Percentiles rank a stretch among this genome's conserved stretches.
These are phyloP conservation scores for Stereocaulon alpinum DNA, from an alignment of 495 filamentous ascomycete species.

Conservation along the genomic window DNA sequence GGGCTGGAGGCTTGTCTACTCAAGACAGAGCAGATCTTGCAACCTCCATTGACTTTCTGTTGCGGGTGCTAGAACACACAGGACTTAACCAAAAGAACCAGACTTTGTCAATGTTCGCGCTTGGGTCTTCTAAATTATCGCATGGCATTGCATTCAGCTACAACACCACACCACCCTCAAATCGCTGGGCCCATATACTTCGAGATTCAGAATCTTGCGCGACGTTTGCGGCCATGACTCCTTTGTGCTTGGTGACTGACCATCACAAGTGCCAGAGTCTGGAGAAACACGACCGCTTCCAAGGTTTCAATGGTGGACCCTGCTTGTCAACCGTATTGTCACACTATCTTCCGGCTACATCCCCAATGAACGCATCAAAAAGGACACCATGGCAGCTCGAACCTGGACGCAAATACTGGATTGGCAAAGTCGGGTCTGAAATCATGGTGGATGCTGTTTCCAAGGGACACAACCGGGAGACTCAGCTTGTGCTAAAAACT, in stretches of 20 bases:
- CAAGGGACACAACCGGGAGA: background rate
- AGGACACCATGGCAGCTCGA: background rate
- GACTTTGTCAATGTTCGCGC: background rate
- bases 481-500: background rate
- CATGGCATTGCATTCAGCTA: background rate
- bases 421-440: background rate
- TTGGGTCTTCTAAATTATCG: too few relatives aligned
- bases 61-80: background rate
- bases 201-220: background rate
- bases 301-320: background rate
- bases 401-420: background rate
- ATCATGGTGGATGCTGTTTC: background rate
- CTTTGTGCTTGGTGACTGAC: background rate
- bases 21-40: background rate
- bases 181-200: background rate
- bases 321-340: background rate
- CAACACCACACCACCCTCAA: background rate
- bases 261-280: too few relatives aligned
- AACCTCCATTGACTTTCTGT: background rate
- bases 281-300: too few relatives aligned
- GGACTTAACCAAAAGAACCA: background rate
- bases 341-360: background rate
- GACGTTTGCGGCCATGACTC: background rate
- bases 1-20: background rate
- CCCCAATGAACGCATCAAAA: too few relatives aligned